Evolutionary conservation across 2,329 filamentous ascomycete species (phyloP).

Genomic region (Stagonosporopsis cucurbitacearum): DNA sequence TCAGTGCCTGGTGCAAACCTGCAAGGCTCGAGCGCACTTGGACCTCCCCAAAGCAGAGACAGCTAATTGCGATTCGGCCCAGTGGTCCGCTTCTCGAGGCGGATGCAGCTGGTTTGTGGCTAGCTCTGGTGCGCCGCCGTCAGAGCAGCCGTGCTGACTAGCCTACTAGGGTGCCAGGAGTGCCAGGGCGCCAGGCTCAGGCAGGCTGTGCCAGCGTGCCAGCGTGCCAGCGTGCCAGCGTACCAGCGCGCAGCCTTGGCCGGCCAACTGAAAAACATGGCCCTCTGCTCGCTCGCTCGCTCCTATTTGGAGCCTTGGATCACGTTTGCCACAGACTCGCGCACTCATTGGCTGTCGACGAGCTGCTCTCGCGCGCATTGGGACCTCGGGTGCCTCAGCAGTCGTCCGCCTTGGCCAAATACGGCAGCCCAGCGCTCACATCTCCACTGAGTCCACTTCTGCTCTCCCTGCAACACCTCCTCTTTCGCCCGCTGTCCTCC

Average conservation of each 20-base stretch:
- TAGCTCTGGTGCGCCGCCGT: slow-evolving; percentile 11
- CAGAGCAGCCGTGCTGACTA: slow-evolving; percentile 1
- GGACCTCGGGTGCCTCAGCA: slow-evolving; percentile 5
- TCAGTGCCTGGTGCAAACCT: slow-evolving; percentile 8
- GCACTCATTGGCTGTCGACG: neutral
- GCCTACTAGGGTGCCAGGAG: too few relatives aligned
- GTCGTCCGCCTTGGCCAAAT: slow-evolving; percentile 9
- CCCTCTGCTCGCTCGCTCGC: slow-evolving; percentile 6
- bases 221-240: too few relatives aligned
- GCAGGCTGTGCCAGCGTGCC: too few relatives aligned
- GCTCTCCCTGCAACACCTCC: slow-evolving; percentile 27
- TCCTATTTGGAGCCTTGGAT: too few relatives aligned
- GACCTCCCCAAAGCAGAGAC: slow-evolving; percentile 22
- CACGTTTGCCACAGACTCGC: slow-evolving; percentile 7
- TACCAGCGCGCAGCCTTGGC: neutral
- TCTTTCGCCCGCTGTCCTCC: slow-evolving; percentile 18
- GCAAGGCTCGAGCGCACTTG: slow-evolving; percentile 6
- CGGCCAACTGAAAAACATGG: slow-evolving; percentile 21
- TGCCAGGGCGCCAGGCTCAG: too few relatives aligned
- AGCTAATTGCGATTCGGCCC: slow-evolving; percentile 16
- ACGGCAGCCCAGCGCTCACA: slow-evolving; percentile 18
- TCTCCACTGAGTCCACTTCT: slow-evolving; percentile 13
- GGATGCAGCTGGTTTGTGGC: slow-evolving; percentile 24
- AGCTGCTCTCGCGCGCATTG: neutral
- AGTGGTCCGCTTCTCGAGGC: slow-evolving; percentile 15